Conservation (phyloP, 305 asterid genomes). For the Fraxinus nigra region DNA sequence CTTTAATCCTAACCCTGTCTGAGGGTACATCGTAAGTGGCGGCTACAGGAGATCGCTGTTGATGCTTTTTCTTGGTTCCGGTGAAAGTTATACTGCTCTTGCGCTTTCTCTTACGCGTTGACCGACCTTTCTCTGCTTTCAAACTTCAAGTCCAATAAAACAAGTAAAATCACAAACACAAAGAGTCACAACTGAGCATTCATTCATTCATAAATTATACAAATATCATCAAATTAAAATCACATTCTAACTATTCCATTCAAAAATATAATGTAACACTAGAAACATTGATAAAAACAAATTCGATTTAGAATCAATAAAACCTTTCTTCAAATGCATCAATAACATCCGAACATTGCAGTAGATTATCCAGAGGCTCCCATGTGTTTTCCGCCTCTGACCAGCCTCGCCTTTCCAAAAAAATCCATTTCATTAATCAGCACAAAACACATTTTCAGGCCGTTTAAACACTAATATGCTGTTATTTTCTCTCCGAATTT, state of each 20-base stretch:
- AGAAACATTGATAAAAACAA: constrained; percentile 4
- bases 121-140: constrained; percentile 40
- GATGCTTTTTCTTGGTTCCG: constrained; percentile 45
- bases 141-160: constrained; percentile 33
- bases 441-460: constrained; percentile 11
- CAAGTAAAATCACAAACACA: constrained; percentile 16
- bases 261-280: neutral
- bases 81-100: constrained; percentile 36
- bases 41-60: constrained; percentile 48
- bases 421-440: constrained; percentile 22
- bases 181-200: constrained; percentile 10
- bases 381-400: constrained; percentile 86
- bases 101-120: constrained; percentile 49
- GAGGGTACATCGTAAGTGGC: constrained; percentile 58
- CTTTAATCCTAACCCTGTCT: constrained; percentile 39
- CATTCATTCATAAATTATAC: constrained; percentile 1
- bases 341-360: constrained; percentile 63
- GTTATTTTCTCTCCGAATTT: neutral
- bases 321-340: constrained; percentile 89
- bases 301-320: constrained; percentile 10
- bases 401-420: constrained; percentile 86
- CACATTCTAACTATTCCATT: constrained; percentile 11
- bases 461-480: neutral
- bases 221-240: neutral
- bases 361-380: constrained; percentile 83